phyloP scores from a whole-genome alignment of 345 rosid species.

The Theobroma cacao region DNA sequence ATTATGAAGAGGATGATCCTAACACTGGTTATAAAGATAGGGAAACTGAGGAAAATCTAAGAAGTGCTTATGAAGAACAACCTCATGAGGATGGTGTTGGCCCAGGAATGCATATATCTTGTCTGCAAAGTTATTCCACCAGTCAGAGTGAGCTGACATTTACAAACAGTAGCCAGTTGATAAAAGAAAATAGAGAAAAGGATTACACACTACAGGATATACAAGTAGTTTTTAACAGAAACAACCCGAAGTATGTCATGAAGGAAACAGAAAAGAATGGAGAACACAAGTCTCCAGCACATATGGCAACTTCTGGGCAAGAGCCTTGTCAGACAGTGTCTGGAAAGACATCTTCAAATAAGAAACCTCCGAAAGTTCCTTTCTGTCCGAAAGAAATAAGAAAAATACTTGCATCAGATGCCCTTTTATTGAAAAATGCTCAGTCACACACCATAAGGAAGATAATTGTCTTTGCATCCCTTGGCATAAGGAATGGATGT shows the following conservation, averaged over 20 bases:
- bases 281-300: conserved; percentile 8
- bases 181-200: conserved; percentile 7
- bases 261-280: conserved; percentile 11
- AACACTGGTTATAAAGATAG: conserved; percentile 13
- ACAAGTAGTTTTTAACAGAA: neutral
- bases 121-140: conserved; percentile 11
- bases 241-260: neutral
- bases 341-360: conserved; percentile 8
- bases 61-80: conserved; percentile 4
- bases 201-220: conserved; percentile 3
- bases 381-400: conserved; percentile 58
- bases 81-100: conserved; percentile 2
- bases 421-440: conserved; percentile 39
- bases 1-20: conserved; percentile 24
- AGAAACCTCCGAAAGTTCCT: conserved; percentile 40
- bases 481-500: conserved; percentile 54
- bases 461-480: conserved; percentile 49
- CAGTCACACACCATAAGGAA: conserved; percentile 60
- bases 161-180: conserved; percentile 9
- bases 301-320: conserved; percentile 5
- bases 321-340: conserved; percentile 9
- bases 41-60: conserved; percentile 14
- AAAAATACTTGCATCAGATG: conserved; percentile 37
- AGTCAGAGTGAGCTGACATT: neutral
- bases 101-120: neutral